Base-by-base conservation (phyloP, 2,329 filamentous ascomycete species). In the Pseudogymnoascus sp. region DNA sequence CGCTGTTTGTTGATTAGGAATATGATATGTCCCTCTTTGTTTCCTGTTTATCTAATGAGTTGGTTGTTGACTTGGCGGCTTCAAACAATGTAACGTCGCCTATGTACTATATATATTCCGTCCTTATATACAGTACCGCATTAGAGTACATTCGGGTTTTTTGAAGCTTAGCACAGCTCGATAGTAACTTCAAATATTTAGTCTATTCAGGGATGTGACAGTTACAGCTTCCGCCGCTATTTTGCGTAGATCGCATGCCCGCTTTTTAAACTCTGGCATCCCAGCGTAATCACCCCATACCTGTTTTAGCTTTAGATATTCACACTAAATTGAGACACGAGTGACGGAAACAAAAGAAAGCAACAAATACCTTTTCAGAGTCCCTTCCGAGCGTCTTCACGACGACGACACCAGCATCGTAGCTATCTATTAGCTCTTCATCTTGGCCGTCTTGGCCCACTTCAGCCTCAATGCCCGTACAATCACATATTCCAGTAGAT, bases 1-100 rank as follows among this genome's bases (percentile, higher is more conserved):
- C 29, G 50, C 50, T 56, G 16, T 56, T 56, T 56, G 50, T 21
- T 56, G 29, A 56, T 56, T 33, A 56, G 50, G n/a, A 19, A 56
- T 19, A 19, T 56, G 50, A 56, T 56, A 56, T 31, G 26, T 56
- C 13, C 10, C n/a, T 29, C 14, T 56, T 33, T 33, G 29, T 56
- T 13, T 56, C 10, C 26, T 33, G 50, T 56, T 56, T 56, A 56
- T 56, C 50, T 56, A 56, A 56, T 56, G 29, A 4, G 50, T 19
- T 56, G 26, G 5, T 19, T 19, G 29, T 56, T 33, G 44, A 50
- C 44, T 50, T 50, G 24, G 24, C 44, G 14, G 26, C 50, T 56
- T 33, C 24, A 19, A 7, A 47, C 7, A 47, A 47, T 56, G 50
- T 56, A 56, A 19, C 29, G 8, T 56, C 29, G 29, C 50, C 29